Evolutionary conservation across 495 filamentous ascomycete genomes (phyloP), one percentile per base, ranked within the genome.

Genomic region (Aspergillus funiculosus): DNA sequence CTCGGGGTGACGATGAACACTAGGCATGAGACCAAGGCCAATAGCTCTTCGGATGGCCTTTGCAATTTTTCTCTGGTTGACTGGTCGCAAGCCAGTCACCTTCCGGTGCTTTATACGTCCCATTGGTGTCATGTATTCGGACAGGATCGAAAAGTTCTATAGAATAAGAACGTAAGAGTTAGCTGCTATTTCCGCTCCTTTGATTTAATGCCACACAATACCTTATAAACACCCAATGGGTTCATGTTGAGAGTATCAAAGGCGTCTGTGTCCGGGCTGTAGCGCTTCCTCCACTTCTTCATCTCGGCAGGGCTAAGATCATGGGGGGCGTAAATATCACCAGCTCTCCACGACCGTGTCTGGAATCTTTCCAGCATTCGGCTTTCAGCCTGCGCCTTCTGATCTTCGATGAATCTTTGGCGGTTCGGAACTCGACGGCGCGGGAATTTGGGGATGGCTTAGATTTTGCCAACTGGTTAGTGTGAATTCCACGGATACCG

Each of bases 91-190:
- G 4, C 91, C 92, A 2, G 92, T 96, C 2, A 80, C 69, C 9
- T 54, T 68, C 6, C 77, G 65, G 57, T 83, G 80, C 66, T 80
- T 87, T 61, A 98, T 96, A 21, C 89, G 78, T 15, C 92, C 92
- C 73, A 87, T 82, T 7, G 78, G 55, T 0, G 86, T 91, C 53
- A 89, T 80, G 63, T 82, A 96, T 64, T 97, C 91, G 32, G 83
- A 83, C 74, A 98, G 87, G 52, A 98, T 76, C 29, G 86, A 77
- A 70, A 92, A 94, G 68, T 98, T 97, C 90, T 96, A 54, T 30
- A 2, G 39, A 7, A n/a, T 11, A 46, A 32, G 9, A n/a, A 9
- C 18, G 21, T 15, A 38, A 10, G 3, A 22, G 28, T 43, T 32
- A 47, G 50, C 38, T 25, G n/a, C 13, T 3, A 8, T 22, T 8